Base-by-base conservation (phyloP, 1,284 basidiomycete genomes). In the Cryptococcus wingfieldii region DNA sequence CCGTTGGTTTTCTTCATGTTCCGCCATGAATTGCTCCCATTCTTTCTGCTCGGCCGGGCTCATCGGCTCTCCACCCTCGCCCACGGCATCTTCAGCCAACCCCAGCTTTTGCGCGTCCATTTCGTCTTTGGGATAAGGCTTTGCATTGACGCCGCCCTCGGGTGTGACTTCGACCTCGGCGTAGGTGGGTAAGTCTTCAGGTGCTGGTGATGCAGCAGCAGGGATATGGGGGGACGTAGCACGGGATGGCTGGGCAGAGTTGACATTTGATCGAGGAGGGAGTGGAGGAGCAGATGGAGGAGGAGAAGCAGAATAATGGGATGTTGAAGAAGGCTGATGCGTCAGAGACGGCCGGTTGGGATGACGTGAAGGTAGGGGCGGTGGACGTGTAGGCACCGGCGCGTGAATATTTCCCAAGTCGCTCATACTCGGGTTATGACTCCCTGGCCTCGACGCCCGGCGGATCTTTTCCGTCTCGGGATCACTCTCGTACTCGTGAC, bases 401-500 rank as follows among this genome's bases (percentile, higher is more conserved):
- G 37, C n/a, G 23, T 19, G 41, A 31, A 41, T 16, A 47, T n/a
- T n/a, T 16, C 18, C 13, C 27, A 50, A 19, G 31, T 55, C 31
- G 46, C 16, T 31, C 23, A 43, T 31, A n/a, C 23, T 42, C 23
- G 41, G 50, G 53, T 56, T 60, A 31, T 56, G 58, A 13, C 52
- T 52, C 9, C 57, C 60, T 13, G 51, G 53, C 12, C 51, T 47
- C 13, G 49, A 51, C 2, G 59, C 28, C 41, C 47, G 46, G 31
- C 55, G 54, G 9, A 73, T 59, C 34, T 51, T 58, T 53, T 74
- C 68, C 0, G 72, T 72, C 57, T 72, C 70, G 16, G 69, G 68
- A 50, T 75, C 72, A 19, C 51, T 56, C 48, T 74, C 66, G 27
- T 70, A 66, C 56, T 78, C 77, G 39, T 61, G 65, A 39, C 67